Evolutionary conservation across 2,329 filamentous ascomycete species (phyloP).

Genomic region (Aspergillus puulaauensis): DNA sequence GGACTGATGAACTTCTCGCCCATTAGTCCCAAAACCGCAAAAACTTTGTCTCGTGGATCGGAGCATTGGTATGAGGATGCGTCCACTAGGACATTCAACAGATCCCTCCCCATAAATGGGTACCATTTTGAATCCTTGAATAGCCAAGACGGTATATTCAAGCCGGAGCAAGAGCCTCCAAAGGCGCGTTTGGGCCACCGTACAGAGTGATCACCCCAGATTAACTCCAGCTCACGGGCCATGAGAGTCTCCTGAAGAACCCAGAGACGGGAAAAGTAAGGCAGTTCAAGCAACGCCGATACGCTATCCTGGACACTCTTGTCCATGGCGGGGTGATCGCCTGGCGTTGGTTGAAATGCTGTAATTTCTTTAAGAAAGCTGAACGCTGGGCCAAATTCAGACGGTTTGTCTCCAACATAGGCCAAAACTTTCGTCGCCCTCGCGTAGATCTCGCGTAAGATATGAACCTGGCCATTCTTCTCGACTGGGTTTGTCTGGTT

Average conservation of each 20-base stretch:
- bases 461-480: background rate
- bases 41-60: slow-evolving; percentile 7
- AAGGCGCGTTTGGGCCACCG: background rate
- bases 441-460: background rate
- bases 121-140: background rate
- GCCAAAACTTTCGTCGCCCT: slow-evolving; percentile 2
- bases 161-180: background rate
- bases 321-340: background rate
- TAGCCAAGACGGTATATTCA: background rate
- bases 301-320: background rate
- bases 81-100: background rate
- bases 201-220: background rate
- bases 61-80: background rate
- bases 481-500: background rate
- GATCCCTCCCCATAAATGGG: background rate
- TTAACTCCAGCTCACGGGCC: background rate
- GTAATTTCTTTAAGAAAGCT: background rate
- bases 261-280: slow-evolving; percentile 1
- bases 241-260: background rate
- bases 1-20: background rate
- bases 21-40: background rate
- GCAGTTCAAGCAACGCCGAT: background rate
- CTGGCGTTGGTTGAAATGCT: background rate
- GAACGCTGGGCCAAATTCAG: background rate
- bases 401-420: background rate